Percentiles rank a stretch among this genome's conserved stretches.
phyloP scores from a whole-genome alignment of 345 rosid genomes.

The Viola odorata region DNA sequence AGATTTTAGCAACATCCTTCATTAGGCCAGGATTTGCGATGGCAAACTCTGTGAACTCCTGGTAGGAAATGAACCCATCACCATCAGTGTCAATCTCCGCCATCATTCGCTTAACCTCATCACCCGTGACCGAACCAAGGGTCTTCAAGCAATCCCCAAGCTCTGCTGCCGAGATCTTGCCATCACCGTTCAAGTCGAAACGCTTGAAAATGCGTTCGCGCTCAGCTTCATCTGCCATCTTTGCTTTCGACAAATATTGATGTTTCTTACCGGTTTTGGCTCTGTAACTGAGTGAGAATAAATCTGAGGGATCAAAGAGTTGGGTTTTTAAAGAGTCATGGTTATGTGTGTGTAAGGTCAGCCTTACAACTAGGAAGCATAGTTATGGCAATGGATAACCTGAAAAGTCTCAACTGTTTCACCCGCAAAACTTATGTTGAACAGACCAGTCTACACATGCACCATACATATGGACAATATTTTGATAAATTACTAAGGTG shows the following conservation, averaged over 20 bases:
- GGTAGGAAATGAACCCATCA: slow-evolving; percentile 70
- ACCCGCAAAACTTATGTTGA: not conserved
- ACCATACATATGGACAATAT: too few species aligned
- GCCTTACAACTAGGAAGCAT: slow-evolving; percentile 19
- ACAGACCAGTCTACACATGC: not conserved
- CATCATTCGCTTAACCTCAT: slow-evolving; percentile 78
- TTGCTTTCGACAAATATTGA: slow-evolving; percentile 10
- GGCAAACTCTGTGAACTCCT: slow-evolving; percentile 70
- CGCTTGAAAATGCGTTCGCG: slow-evolving; percentile 68
- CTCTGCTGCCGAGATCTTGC: slow-evolving; percentile 67
- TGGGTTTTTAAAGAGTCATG: slow-evolving; percentile 15
- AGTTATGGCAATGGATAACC: slow-evolving; percentile 26
- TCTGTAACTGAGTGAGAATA: not conserved
- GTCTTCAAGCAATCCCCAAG: slow-evolving; percentile 67
- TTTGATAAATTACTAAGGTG: too few species aligned
- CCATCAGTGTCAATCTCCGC: slow-evolving; percentile 85
- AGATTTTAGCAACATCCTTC: slow-evolving; percentile 83
- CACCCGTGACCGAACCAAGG: slow-evolving; percentile 54
- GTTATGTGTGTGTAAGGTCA: slow-evolving; percentile 12
- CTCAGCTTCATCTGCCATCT: slow-evolving; percentile 60
- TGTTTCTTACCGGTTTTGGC: not conserved
- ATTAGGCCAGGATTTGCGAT: slow-evolving; percentile 68
- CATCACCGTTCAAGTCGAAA: slow-evolving; percentile 81
- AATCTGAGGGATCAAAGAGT: not conserved
- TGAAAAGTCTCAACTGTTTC: slow-evolving; percentile 9